phyloP scores from a whole-genome alignment of 1,139 yeast genomes.

The Zygoascus sp. region DNA sequence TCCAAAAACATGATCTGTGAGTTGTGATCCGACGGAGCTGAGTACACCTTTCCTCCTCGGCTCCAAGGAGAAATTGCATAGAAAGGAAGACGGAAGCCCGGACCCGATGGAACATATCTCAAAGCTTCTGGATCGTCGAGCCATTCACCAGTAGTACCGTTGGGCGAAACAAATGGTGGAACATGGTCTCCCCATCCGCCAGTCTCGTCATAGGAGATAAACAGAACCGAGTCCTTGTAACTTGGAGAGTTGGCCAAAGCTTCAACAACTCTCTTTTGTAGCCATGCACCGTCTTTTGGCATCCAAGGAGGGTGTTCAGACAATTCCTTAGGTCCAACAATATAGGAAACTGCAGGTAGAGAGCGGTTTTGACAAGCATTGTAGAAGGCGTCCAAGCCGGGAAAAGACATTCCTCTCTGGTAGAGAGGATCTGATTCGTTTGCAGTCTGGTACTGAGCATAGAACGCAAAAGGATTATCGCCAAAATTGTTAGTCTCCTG shows the following conservation, averaged over 20 bases:
- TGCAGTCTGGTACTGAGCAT: conserved; percentile 18
- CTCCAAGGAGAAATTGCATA: conserved; percentile 24
- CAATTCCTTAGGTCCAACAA: conserved; percentile 22
- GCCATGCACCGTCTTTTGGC: conserved; percentile 24
- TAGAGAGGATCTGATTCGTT: conserved; percentile 4
- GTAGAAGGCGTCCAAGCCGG: conserved; percentile 19
- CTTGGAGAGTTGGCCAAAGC: conserved; percentile 19
- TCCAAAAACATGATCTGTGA: conserved; percentile 24
- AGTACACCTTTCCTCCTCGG: conserved; percentile 24
- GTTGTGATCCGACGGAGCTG: conserved; percentile 25
- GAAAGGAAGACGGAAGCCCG: conserved; percentile 21
- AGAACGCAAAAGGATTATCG: conserved; percentile 25
- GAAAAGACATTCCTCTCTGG: conserved; percentile 16
- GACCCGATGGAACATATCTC: conserved; percentile 19
- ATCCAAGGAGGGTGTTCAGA: conserved; percentile 24
- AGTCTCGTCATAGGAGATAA: conserved; percentile 26
- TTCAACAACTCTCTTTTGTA: conserved; percentile 19
- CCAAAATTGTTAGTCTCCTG: conserved; percentile 25
- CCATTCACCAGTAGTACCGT: conserved; percentile 21
- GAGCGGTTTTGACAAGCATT: conserved; percentile 21
- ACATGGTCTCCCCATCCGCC: conserved; percentile 28
- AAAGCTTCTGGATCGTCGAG: conserved; percentile 14
- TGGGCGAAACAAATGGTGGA: conserved; percentile 20
- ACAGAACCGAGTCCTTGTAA: conserved; percentile 21
- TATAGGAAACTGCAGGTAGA: conserved; percentile 25